These are phyloP conservation scores for Solanum clarkiae DNA, from an alignment of 257 asterid species.

Conservation along the genomic window DNA sequence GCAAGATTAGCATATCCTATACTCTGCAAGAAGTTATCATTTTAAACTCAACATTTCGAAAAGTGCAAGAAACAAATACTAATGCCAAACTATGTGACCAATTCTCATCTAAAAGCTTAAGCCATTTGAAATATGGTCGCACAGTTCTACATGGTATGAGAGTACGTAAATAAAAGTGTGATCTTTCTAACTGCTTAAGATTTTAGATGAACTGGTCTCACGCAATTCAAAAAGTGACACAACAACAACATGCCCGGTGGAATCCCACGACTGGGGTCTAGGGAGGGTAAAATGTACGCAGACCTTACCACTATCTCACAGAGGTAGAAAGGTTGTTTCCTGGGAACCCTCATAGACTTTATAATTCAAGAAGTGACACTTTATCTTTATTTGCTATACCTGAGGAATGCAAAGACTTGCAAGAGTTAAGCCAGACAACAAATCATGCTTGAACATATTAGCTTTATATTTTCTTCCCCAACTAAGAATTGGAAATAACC, in stretches of 20 bases:
- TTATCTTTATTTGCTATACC: constrained; percentile 11
- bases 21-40: constrained; percentile 25
- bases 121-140: background rate
- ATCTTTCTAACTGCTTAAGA: background rate
- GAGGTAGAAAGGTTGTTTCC: too few species aligned
- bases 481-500: constrained; percentile 54
- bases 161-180: background rate
- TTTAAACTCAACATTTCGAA: background rate
- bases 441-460: constrained; percentile 52
- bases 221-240: background rate
- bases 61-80: background rate
- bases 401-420: constrained; percentile 89
- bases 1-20: constrained; percentile 81
- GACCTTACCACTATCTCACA: too few species aligned
- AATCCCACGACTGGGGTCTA: too few species aligned
- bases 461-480: constrained; percentile 59
- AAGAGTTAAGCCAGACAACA: constrained; percentile 75
- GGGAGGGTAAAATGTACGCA: too few species aligned
- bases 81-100: background rate
- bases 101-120: background rate
- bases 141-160: background rate
- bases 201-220: background rate
- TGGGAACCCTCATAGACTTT: too few species aligned
- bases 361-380: background rate
- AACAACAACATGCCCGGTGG: too few species aligned